Evolutionary conservation across 345 rosid species (phyloP).

Genomic region (Firmiana major): DNA sequence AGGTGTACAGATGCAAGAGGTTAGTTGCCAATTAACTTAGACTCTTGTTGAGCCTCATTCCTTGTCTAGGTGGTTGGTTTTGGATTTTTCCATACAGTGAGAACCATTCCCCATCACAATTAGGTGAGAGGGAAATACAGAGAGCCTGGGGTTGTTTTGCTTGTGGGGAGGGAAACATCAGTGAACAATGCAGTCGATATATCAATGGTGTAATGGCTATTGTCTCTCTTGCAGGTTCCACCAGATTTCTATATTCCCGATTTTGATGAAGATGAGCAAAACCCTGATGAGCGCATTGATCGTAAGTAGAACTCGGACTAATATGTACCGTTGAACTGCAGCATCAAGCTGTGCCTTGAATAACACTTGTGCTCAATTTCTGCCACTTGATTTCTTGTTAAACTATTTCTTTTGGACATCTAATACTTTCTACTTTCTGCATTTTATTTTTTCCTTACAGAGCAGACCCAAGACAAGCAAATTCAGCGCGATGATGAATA

Average conservation of each 20-base stretch:
- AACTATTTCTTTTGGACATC: background rate
- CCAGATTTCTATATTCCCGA: conserved; percentile 95
- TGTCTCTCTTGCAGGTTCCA: conserved; percentile 58
- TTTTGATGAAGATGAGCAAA: conserved; percentile 84
- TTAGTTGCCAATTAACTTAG: conserved; percentile 9
- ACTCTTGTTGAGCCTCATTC: background rate
- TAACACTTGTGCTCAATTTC: background rate
- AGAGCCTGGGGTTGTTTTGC: background rate
- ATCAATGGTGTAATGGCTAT: background rate
- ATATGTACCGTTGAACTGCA: background rate
- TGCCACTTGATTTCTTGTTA: background rate
- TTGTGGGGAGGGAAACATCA: background rate
- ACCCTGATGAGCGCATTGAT: conserved; percentile 79
- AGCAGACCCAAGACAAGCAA: conserved; percentile 85
- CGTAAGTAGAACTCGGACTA: conserved; percentile 51
- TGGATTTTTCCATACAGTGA: background rate
- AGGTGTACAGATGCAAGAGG: conserved; percentile 97
- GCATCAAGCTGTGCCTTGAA: background rate
- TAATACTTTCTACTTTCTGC: background rate
- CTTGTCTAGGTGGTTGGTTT: background rate
- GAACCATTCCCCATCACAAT: background rate
- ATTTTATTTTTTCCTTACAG: conserved; percentile 33
- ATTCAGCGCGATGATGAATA: conserved; percentile 89
- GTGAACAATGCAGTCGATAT: background rate
- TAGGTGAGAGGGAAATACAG: background rate